Base-by-base conservation (phyloP, 768 basidiomycete genomes). In the Termitomyces sp. region DNA sequence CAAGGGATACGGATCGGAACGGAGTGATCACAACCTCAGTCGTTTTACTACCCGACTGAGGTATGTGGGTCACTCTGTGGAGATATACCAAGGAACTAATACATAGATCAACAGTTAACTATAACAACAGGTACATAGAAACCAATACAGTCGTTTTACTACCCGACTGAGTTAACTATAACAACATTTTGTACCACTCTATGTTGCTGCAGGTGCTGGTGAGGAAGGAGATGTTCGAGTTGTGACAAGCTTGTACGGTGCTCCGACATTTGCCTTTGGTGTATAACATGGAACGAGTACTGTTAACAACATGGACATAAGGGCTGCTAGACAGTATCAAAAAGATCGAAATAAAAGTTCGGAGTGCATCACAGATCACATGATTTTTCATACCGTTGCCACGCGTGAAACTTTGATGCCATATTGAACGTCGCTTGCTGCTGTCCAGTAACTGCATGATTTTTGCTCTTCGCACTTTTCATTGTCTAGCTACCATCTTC, bases 151-250 rank as follows among this genome's bases (percentile, higher is more conserved):
- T 33, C 10, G 8, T 33, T 33, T 33, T 33, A 33, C 10, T 10
- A 8, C 6, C 8, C 10, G 8, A 33, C 32, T 33, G 32, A 33
- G 32, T 33, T 33, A 10, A 8, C 10, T 33, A 10, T 33, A 28
- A 7, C 32, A 33, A 33, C 91, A 93, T 65, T 90, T 93, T 64
- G 75, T 92, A 16, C 91, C 92, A 10, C 60, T 93, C 16, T 90
- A 91, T 67, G 76, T 92, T 43, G 88, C 86, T 3, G 86, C 83
- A 3, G 90, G 88, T 3, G 90, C 88, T 8, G 86, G 84, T 9
- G 86, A 82, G 44, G 76, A 74, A 6, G 84, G 81, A 1, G 71
- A 74, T 35, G 77, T 76, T 8, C 73, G 69, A 63, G 73, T 85
- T 10, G 55, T 89, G 28, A 70, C 74, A 36, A 80, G 78, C 33